These are phyloP conservation scores for Lipomyces kockii DNA, from an alignment of 805 yeast genomes.

Conservation along the genomic window DNA sequence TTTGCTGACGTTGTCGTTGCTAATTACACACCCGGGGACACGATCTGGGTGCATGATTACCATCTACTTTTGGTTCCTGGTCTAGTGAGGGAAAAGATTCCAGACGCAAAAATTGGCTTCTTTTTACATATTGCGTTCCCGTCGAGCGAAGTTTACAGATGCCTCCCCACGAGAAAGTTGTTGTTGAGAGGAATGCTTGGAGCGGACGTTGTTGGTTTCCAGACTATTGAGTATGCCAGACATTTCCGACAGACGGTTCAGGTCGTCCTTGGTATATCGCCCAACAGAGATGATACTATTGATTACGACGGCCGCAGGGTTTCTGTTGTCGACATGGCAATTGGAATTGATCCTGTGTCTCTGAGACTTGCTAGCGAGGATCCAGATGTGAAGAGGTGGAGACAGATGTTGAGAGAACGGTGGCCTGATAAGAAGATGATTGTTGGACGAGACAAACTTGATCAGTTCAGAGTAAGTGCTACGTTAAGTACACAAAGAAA, in stretches of 20 bases:
- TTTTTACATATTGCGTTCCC: slow-evolving; percentile 95
- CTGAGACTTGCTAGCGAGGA: slow-evolving; percentile 55
- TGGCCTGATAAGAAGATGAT: slow-evolving; percentile 76
- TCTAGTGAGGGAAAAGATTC: slow-evolving; percentile 75
- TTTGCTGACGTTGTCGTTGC: slow-evolving; percentile 77
- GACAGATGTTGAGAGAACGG: slow-evolving; percentile 69
- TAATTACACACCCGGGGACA: slow-evolving; percentile 69
- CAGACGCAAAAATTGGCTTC: slow-evolving; percentile 86
- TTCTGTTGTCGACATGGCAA: slow-evolving; percentile 46
- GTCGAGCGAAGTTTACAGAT: slow-evolving; percentile 90
- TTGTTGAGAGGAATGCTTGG: slow-evolving; percentile 84
- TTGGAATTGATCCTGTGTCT: slow-evolving; percentile 52
- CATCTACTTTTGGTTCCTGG: slow-evolving; percentile 85
- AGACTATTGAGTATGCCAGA: slow-evolving; percentile 88
- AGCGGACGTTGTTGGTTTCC: slow-evolving; percentile 86
- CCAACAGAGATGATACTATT: slow-evolving; percentile 84
- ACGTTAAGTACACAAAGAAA: neutral
- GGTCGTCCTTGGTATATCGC: slow-evolving; percentile 80
- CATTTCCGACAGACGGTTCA: slow-evolving; percentile 92
- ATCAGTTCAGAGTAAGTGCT: slow-evolving; percentile 59
- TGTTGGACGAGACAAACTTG: slow-evolving; percentile 87
- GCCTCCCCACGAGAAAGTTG: slow-evolving; percentile 83
- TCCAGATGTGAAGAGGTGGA: slow-evolving; percentile 55
- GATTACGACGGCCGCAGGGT: slow-evolving; percentile 51
- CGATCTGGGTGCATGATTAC: slow-evolving; percentile 93